Conservation (phyloP, 495 filamentous ascomycete genomes). For the Bathelium albidoporum region DNA sequence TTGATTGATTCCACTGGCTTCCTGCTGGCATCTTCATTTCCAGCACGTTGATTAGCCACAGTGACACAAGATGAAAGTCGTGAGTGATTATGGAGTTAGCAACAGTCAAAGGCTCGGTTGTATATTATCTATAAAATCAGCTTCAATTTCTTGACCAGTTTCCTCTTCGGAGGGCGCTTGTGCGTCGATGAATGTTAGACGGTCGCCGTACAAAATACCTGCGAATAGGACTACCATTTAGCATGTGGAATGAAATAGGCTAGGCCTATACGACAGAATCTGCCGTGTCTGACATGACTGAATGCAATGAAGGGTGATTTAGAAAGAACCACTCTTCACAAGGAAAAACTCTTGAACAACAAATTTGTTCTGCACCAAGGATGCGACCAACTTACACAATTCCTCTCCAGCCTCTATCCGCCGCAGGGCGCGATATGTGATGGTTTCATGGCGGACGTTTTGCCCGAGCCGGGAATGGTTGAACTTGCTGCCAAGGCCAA, state of each 20-base stretch:
- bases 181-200: slow-evolving; percentile 44
- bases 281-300: too few relatives aligned
- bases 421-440: slow-evolving; percentile 41
- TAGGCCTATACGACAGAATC: too few relatives aligned
- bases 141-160: slow-evolving; percentile 12
- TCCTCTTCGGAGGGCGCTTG: slow-evolving; percentile 19
- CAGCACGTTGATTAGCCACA: not conserved
- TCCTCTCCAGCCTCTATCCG: slow-evolving; percentile 45
- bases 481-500: slow-evolving; percentile 49
- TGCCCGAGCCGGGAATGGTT: slow-evolving; percentile 43
- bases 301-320: too few relatives aligned
- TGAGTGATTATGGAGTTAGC: not conserved
- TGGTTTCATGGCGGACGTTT: slow-evolving; percentile 37
- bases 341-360: too few relatives aligned
- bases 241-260: too few relatives aligned
- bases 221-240: too few relatives aligned
- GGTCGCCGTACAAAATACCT: too few relatives aligned
- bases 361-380: not conserved
- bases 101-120: slow-evolving; percentile 12
- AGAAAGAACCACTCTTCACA: too few relatives aligned
- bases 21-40: not conserved
- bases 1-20: not conserved
- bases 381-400: slow-evolving; percentile 30
- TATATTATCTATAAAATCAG: slow-evolving; percentile 26
- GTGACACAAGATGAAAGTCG: not conserved